Conservation (phyloP, 2,329 filamentous ascomycete genomes). For the Aureobasidium sp. region DNA sequence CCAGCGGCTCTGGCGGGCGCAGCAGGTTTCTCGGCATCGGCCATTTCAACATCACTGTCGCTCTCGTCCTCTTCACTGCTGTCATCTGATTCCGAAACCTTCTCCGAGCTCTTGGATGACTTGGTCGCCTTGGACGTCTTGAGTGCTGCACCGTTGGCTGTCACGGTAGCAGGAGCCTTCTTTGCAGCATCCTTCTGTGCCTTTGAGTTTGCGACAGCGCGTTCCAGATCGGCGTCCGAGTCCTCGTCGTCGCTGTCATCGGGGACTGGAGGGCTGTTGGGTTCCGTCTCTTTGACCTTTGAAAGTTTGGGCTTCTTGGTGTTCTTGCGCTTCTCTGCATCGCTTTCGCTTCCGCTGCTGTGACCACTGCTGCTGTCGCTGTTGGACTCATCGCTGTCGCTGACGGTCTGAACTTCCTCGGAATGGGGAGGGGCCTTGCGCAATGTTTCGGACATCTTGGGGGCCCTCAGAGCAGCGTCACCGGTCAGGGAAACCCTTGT, state of each 20-base stretch:
- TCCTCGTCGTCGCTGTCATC: constrained; percentile 12
- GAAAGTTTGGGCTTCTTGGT: constrained; percentile 16
- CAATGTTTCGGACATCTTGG: constrained; percentile 17
- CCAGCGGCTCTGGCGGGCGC: not conserved
- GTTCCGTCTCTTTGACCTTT: constrained; percentile 19
- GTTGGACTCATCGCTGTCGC: constrained; percentile 24
- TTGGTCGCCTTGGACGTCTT: constrained; percentile 22
- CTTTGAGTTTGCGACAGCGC: not conserved
- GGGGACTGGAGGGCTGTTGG: constrained; percentile 20
- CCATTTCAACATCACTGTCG: constrained; percentile 19
- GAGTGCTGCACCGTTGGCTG: constrained; percentile 18
- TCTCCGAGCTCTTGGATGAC: not conserved
- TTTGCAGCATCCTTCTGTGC: constrained; percentile 17
- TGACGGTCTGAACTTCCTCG: constrained; percentile 25
- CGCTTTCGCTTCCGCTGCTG: constrained; percentile 29
- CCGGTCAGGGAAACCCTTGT: constrained; percentile 27
- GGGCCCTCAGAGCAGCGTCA: constrained; percentile 19
- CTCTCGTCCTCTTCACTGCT: constrained; percentile 13
- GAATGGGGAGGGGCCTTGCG: constrained; percentile 18
- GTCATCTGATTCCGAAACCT: constrained; percentile 15
- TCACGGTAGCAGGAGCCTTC: constrained; percentile 13
- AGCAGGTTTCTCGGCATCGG: constrained; percentile 16
- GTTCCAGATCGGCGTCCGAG: constrained; percentile 9
- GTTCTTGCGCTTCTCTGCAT: constrained; percentile 19
- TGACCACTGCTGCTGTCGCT: constrained; percentile 17